phyloP scores from a whole-genome alignment of 768 basidiomycete species.

The Coprinopsis strossmayeri region DNA sequence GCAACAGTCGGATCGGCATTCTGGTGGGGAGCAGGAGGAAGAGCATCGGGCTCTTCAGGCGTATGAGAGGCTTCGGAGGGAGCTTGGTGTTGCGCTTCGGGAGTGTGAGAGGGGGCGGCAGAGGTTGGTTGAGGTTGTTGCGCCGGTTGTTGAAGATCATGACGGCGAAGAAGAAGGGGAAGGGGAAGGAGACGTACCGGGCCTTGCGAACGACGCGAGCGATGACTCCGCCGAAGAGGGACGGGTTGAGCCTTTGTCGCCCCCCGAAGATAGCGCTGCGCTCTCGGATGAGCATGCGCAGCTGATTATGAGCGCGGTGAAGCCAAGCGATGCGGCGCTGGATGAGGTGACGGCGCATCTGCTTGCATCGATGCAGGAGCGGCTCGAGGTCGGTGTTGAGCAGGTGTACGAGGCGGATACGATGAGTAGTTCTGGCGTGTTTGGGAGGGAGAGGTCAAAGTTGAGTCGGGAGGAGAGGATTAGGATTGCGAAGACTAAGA shows the following conservation, averaged over 20 bases:
- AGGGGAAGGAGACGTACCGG: background rate
- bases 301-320: too few relatives aligned
- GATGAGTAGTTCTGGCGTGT: conserved; percentile 26
- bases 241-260: too few relatives aligned
- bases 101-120: conserved; percentile 80
- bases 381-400: conserved; percentile 65
- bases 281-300: background rate
- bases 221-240: too few relatives aligned
- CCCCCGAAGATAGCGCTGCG: too few relatives aligned
- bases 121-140: conserved; percentile 49
- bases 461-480: conserved; percentile 75
- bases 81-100: conserved; percentile 70
- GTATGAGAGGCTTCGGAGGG: conserved; percentile 69
- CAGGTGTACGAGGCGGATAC: conserved; percentile 80
- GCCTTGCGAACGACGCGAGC: too few relatives aligned
- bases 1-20: too few relatives aligned
- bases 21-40: conserved; percentile 14
- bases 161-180: conserved; percentile 23
- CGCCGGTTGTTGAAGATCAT: conserved; percentile 34
- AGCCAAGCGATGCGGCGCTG: conserved; percentile 12
- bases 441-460: conserved; percentile 54
- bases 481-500: conserved; percentile 42
- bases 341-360: conserved; percentile 59
- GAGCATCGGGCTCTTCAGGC: conserved; percentile 54
- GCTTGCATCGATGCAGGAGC: conserved; percentile 44